Conservation (phyloP, 352 stramenopile genomes). For the Pythium folliculosum region DNA sequence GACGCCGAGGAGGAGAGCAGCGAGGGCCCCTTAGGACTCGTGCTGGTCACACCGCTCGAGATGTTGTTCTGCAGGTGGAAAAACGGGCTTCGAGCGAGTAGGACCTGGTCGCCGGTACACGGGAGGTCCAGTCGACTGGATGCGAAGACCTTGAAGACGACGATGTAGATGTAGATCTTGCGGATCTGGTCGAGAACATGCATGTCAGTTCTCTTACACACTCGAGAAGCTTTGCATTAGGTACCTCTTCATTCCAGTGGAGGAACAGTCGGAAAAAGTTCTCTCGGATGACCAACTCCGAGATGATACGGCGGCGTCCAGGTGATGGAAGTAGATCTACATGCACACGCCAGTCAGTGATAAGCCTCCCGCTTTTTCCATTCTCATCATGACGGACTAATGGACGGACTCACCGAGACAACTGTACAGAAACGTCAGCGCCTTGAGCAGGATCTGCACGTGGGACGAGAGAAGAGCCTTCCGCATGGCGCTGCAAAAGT, state of each 20-base stretch:
- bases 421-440: constrained; percentile 86
- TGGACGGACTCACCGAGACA: constrained; percentile 56
- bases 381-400: not conserved
- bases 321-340: constrained; percentile 68
- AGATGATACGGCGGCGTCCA: constrained; percentile 64
- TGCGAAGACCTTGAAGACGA: constrained; percentile 81
- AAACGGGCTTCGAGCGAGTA: constrained; percentile 73
- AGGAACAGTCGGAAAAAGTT: constrained; percentile 88
- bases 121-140: constrained; percentile 79
- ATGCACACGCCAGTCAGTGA: no score
- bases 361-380: no score
- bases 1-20: constrained; percentile 8
- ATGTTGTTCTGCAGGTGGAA: constrained; percentile 41
- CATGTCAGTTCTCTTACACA: not conserved
- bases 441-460: constrained; percentile 85
- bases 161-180: constrained; percentile 85
- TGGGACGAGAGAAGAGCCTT: constrained; percentile 71
- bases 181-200: constrained; percentile 45
- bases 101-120: constrained; percentile 67
- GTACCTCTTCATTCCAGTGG: constrained; percentile 89
- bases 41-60: not conserved
- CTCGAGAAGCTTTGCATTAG: not conserved
- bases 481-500: constrained; percentile 73
- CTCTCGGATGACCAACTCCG: constrained; percentile 77
- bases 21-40: not conserved